Conservation (phyloP, 2,329 filamentous ascomycete species). For the Alternaria burnsii region DNA sequence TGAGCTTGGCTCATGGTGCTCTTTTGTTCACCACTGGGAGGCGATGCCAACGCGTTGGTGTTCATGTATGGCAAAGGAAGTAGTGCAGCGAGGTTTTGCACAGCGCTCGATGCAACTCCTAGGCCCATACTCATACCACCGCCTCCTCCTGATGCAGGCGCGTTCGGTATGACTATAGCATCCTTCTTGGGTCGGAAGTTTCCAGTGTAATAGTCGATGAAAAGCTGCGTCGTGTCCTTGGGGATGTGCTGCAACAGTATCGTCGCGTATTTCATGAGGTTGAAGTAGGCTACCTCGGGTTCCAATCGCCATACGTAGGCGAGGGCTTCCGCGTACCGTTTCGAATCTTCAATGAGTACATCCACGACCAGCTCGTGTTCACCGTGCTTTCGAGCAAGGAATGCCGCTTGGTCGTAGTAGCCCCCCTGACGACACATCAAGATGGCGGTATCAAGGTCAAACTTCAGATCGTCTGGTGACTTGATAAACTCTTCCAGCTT, state of each 20-base stretch:
- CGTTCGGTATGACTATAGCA: conserved; percentile 59
- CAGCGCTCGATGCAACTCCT: conserved; percentile 71
- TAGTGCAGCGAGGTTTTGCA: conserved; percentile 85
- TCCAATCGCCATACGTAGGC: conserved; percentile 91
- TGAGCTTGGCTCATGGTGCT: conserved; percentile 64
- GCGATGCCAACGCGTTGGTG: conserved; percentile 64
- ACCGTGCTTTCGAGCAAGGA: conserved; percentile 90
- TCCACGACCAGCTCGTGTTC: conserved; percentile 95
- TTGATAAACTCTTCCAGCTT: conserved; percentile 98
- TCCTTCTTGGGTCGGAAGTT: conserved; percentile 78
- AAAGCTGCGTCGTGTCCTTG: conserved; percentile 81
- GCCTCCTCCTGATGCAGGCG: conserved; percentile 55
- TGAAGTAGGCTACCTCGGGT: conserved; percentile 80
- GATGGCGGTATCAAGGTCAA: conserved; percentile 96
- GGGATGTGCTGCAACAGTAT: conserved; percentile 89
- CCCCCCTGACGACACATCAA: conserved; percentile 97
- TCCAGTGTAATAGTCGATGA: conserved; percentile 94
- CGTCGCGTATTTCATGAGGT: conserved; percentile 93
- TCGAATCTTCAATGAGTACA: conserved; percentile 94
- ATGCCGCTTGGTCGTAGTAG: conserved; percentile 96
- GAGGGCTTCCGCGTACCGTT: conserved; percentile 86
- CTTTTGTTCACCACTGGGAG: conserved; percentile 61
- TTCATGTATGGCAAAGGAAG: conserved; percentile 89
- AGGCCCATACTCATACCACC: conserved; percentile 51
- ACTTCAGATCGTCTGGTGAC: conserved; percentile 91